Evolutionary conservation across 2,329 filamentous ascomycete species (phyloP), one percentile per base, ranked within the genome.

Genomic region (Alternaria sp.): DNA sequence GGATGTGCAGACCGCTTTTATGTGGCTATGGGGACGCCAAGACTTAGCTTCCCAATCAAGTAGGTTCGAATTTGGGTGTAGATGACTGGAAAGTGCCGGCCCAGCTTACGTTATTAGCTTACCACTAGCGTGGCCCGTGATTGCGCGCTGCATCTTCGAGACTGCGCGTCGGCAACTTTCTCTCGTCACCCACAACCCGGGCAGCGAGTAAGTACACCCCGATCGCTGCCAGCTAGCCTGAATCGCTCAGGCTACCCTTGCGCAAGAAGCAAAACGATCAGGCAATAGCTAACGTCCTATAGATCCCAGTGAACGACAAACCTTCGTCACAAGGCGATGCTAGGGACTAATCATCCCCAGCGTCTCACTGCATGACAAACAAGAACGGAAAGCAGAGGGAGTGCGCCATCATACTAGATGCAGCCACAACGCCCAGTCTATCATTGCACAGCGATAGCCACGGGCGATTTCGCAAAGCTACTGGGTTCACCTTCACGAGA

Each of bases 321-420:
- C 42, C 53, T 51, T 42, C 32, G 63, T 71, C 70, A 71, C 67
- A 69, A 72, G 68, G 65, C 51, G 57, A 63, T 38, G 51, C 47
- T 16, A 41, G 38, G 56, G 67, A 59, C 70, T 71, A 71, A 73
- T 71, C 66, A 68, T 55, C 70, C 56, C 57, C 38, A 11, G 62
- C 44, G 43, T 57, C 58, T 51, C 59, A 55, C 54, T 72, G 70
- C 68, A 70, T 72, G 70, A 70, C 68, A 67, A 56, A 64, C 54
- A 66, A 72, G 73, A 75, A 75, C 70, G 68, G 73, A 75, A 75
- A 75, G 62, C 73, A 59, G 67, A 75, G 72, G 73, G 73, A 74
- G 68, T 72, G 71, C 62, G 61, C 57, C 67, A 59, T 70, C 65
- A 66, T 64, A 39, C 68, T 70, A 62, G 69, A 61, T 67, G 68